Percentiles rank a stretch among this genome's conserved stretches.
Evolutionary conservation across 2,329 filamentous ascomycete species (phyloP).

Genomic region (Fusarium sp.): DNA sequence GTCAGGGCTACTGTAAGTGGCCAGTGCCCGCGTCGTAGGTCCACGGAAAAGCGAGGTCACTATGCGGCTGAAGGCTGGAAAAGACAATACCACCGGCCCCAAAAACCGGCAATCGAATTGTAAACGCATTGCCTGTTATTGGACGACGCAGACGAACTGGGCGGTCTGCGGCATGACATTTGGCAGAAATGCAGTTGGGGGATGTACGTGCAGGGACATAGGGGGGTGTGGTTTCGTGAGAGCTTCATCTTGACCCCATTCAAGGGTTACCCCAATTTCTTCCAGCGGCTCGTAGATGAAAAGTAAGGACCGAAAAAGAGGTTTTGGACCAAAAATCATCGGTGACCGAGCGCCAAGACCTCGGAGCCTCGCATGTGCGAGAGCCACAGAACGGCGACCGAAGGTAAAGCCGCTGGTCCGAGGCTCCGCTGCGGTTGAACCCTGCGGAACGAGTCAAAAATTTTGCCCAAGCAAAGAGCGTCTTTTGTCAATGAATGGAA

Average conservation of each 20-base stretch:
- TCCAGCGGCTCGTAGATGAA: constrained; percentile 25
- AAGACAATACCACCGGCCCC: constrained; percentile 1
- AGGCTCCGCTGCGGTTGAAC: constrained; percentile 30
- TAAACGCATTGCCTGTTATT: constrained; percentile 43
- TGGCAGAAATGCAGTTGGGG: constrained; percentile 42
- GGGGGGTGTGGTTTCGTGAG: constrained; percentile 36
- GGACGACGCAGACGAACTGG: constrained; percentile 32
- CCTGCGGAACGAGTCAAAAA: constrained; percentile 36
- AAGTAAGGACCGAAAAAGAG: constrained; percentile 22
- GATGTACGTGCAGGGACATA: constrained; percentile 25
- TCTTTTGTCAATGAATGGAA: constrained; percentile 45
- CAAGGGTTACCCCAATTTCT: constrained; percentile 43
- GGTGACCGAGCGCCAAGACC: constrained; percentile 47
- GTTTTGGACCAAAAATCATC: constrained; percentile 28
- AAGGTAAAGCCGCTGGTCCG: constrained; percentile 51
- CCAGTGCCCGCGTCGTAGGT: constrained; percentile 2
- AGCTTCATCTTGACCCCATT: constrained; percentile 35
- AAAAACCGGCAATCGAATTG: constrained; percentile 31
- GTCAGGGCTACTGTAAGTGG: background rate
- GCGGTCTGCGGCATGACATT: constrained; percentile 44
- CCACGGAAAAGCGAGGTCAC: background rate
- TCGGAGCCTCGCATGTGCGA: constrained; percentile 48
- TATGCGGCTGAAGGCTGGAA: constrained; percentile 37
- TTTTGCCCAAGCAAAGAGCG: constrained; percentile 35
- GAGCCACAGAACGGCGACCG: constrained; percentile 46